Percentiles rank a stretch among this genome's conserved stretches.
phyloP scores from a whole-genome alignment of 164 flowering plant genomes.

The Macadamia tetraphylla region DNA sequence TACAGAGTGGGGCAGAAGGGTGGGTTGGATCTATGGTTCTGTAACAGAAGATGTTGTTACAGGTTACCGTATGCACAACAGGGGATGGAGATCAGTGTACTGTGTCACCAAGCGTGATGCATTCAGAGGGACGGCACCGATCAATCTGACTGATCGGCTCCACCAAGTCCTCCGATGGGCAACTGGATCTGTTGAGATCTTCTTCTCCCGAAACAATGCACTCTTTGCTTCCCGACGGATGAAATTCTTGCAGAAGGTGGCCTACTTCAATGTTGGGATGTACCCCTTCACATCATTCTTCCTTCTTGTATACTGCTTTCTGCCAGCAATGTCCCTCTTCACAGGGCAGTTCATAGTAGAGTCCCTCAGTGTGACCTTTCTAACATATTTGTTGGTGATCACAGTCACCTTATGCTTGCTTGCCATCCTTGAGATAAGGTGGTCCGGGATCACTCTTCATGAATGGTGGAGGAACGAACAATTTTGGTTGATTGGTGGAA shows the following conservation, averaged over 20 bases:
- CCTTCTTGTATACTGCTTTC: slow-evolving; percentile 69
- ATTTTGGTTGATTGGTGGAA: slow-evolving; percentile 93
- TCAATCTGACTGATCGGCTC: slow-evolving; percentile 80
- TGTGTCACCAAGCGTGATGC: slow-evolving; percentile 90
- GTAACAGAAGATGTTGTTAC: slow-evolving; percentile 97
- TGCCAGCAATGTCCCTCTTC: slow-evolving; percentile 83
- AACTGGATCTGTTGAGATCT: slow-evolving; percentile 92
- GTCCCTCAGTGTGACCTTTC: slow-evolving; percentile 57
- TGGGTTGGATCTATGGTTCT: slow-evolving; percentile 97
- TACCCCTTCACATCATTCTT: slow-evolving; percentile 89
- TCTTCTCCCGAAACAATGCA: slow-evolving; percentile 89
- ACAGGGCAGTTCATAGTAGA: slow-evolving; percentile 88
- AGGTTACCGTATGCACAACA: slow-evolving; percentile 90
- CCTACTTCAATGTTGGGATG: slow-evolving; percentile 79
- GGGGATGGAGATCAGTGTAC: slow-evolving; percentile 93
- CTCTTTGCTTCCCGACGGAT: slow-evolving; percentile 56
- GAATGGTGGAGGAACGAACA: slow-evolving; percentile 99
- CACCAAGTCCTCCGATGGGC: slow-evolving; percentile 98
- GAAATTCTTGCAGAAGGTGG: slow-evolving; percentile 79
- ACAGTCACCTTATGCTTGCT: slow-evolving; percentile 71
- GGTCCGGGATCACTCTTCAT: slow-evolving; percentile 85
- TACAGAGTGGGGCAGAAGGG: slow-evolving; percentile 88
- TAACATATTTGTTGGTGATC: slow-evolving; percentile 51
- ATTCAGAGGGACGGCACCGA: slow-evolving; percentile 93
- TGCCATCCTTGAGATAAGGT: slow-evolving; percentile 71